Evolutionary conservation across 345 rosid genomes (phyloP).

Genomic region (Turnera subulata): DNA sequence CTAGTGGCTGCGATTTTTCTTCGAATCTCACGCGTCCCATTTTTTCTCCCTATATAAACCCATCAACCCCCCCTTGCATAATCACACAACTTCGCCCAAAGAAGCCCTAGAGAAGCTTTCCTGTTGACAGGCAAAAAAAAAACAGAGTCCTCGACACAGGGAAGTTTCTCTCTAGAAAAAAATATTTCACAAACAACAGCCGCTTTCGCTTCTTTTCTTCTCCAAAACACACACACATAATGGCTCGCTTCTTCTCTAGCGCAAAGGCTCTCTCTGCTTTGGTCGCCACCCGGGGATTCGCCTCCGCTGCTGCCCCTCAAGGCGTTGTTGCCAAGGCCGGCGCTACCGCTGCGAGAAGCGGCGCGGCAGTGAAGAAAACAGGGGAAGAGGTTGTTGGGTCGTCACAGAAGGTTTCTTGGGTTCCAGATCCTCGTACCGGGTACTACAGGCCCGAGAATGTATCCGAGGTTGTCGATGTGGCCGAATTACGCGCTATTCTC

Average conservation of each 20-base stretch:
- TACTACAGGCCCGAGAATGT: constrained; percentile 73
- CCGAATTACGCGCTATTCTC: constrained; percentile 57
- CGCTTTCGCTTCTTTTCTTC: neutral
- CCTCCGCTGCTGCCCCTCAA: constrained; percentile 17
- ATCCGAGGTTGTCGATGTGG: constrained; percentile 57
- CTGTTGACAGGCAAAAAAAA: neutral
- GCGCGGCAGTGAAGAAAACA: constrained; percentile 36
- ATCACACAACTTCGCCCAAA: neutral
- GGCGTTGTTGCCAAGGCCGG: constrained; percentile 15
- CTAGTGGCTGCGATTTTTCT: neutral
- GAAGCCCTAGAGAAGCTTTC: too few species aligned
- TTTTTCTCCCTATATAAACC: constrained; percentile 8
- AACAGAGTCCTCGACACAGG: neutral
- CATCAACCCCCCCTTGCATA: neutral
- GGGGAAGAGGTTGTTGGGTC: constrained; percentile 41
- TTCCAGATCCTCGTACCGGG: constrained; percentile 85
- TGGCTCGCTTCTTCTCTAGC: constrained; percentile 23
- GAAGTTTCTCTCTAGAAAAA: neutral
- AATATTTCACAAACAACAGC: neutral
- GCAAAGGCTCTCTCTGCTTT: constrained; percentile 13
- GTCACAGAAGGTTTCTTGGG: constrained; percentile 56
- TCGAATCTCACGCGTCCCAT: neutral
- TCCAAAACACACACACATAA: neutral
- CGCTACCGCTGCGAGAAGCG: too few species aligned
- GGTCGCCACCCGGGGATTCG: constrained; percentile 12